A percentile compares a stretch with the other conserved stretches of the same genome.
These are phyloP conservation scores for Syncephalastrum racemosum DNA, from an alignment of 371 early-diverging fungal species.

Conservation along the genomic window DNA sequence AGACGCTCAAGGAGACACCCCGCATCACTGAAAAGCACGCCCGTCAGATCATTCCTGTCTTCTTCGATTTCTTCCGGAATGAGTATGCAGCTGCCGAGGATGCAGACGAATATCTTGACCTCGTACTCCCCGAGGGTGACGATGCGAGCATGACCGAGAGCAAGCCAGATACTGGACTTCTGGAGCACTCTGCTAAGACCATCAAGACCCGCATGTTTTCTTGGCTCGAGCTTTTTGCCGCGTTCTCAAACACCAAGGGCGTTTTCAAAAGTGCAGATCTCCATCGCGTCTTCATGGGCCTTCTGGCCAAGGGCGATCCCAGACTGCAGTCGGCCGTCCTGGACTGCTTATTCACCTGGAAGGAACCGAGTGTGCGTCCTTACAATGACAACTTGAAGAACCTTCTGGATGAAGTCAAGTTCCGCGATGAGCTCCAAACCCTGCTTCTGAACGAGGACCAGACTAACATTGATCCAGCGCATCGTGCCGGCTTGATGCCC, in stretches of 20 bases:
- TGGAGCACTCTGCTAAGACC: constrained; percentile 42
- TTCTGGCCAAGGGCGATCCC: constrained; percentile 80
- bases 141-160: constrained; percentile 18
- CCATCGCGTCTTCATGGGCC: constrained; percentile 61
- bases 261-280: constrained; percentile 55
- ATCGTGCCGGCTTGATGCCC: constrained; percentile 71
- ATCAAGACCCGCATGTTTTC: constrained; percentile 55
- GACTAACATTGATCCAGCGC: constrained; percentile 58
- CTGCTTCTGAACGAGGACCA: constrained; percentile 60
- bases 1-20: constrained; percentile 66
- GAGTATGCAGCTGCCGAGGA: constrained; percentile 57
- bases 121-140: constrained; percentile 19
- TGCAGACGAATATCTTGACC: constrained; percentile 27
- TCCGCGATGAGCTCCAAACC: constrained; percentile 85
- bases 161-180: constrained; percentile 31
- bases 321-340: constrained; percentile 79
- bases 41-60: constrained; percentile 69
- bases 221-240: constrained; percentile 77
- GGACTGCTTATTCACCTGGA: constrained; percentile 83
- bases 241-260: constrained; percentile 64
- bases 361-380: constrained; percentile 60
- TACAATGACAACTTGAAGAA: constrained; percentile 77
- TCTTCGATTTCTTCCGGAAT: constrained; percentile 66
- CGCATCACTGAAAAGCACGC: constrained; percentile 72
- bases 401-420: constrained; percentile 80